Percentiles rank a stretch among this genome's conserved stretches.
phyloP scores from a whole-genome alignment of 2,329 filamentous ascomycete species.

The Hypomyces perniciosus region DNA sequence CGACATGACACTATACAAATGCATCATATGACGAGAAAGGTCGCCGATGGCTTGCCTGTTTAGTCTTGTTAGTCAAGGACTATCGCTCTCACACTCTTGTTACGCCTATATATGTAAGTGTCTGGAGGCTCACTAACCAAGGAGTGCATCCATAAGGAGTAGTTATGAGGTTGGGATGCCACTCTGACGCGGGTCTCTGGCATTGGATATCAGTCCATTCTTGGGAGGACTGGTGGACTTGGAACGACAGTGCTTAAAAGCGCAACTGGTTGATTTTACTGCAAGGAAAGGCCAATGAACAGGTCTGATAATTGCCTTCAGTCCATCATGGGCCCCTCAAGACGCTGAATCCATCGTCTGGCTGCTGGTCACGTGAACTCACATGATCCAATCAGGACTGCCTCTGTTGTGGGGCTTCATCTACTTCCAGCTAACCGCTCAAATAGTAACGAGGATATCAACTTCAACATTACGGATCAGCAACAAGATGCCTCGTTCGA shows the following conservation, averaged over 20 bases:
- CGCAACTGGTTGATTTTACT: conserved; percentile 16
- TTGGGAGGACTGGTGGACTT: conserved; percentile 1
- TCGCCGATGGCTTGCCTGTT: conserved; percentile 5
- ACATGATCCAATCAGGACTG: conserved; percentile 11
- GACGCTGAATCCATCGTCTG: conserved; percentile 15
- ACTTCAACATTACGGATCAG: conserved; percentile 8
- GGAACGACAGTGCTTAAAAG: conserved; percentile 6
- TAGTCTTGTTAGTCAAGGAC: conserved; percentile 8
- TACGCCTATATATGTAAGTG: conserved; percentile 7
- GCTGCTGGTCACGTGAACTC: conserved; percentile 19
- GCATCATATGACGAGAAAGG: conserved; percentile 11
- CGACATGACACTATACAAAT: conserved; percentile 19
- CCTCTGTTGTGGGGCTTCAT: conserved; percentile 15
- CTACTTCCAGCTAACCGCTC: conserved; percentile 6
- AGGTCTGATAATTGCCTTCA: conserved; percentile 18
- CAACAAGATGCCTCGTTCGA: conserved; percentile 7
- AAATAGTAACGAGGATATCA: conserved; percentile 1
- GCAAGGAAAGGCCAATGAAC: conserved; percentile 19
- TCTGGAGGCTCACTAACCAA: conserved; percentile 14
- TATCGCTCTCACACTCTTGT: conserved; percentile 5
- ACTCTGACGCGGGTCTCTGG: background rate
- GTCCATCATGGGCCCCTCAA: conserved; percentile 20
- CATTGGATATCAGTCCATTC: conserved; percentile 7
- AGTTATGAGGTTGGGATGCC: conserved; percentile 7
- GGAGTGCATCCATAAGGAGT: conserved; percentile 8